Percentiles rank a stretch among this genome's conserved stretches.
phyloP scores from a whole-genome alignment of 192 early-diverging fungal species.

The Funneliformis mosseae region DNA sequence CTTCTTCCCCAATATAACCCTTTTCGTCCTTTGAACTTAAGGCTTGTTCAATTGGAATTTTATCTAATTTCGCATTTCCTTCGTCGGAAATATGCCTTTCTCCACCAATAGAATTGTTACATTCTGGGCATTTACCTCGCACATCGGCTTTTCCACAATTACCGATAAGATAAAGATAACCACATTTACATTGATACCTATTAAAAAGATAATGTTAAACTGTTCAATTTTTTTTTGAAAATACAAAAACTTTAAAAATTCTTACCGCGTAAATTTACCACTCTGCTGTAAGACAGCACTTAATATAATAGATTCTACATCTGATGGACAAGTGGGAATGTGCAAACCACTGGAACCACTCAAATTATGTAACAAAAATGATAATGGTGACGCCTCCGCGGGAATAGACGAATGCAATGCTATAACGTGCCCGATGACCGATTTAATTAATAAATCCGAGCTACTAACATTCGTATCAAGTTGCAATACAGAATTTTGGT shows the following conservation, averaged over 20 bases:
- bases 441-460: slow-evolving; percentile 24
- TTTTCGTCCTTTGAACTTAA: background rate
- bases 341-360: background rate
- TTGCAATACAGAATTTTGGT: background rate
- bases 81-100: background rate
- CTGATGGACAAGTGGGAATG: slow-evolving; percentile 21
- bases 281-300: background rate
- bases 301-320: background rate
- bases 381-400: background rate
- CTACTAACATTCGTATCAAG: background rate
- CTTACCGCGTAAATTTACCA: background rate
- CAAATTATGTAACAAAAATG: slow-evolving; percentile 12
- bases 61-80: background rate
- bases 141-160: background rate
- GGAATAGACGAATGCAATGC: slow-evolving; percentile 18
- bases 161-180: slow-evolving; percentile 3
- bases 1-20: slow-evolving; percentile 7
- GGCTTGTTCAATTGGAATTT: background rate
- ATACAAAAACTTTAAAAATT: background rate
- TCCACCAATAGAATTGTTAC: background rate
- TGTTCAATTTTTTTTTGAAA: background rate
- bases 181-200: slow-evolving; percentile 2
- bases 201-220: background rate
- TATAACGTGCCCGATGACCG: slow-evolving; percentile 19
- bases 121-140: background rate